phyloP scores from a whole-genome alignment of 2,329 filamentous ascomycete genomes.

The Epichloe gansuensis region DNA sequence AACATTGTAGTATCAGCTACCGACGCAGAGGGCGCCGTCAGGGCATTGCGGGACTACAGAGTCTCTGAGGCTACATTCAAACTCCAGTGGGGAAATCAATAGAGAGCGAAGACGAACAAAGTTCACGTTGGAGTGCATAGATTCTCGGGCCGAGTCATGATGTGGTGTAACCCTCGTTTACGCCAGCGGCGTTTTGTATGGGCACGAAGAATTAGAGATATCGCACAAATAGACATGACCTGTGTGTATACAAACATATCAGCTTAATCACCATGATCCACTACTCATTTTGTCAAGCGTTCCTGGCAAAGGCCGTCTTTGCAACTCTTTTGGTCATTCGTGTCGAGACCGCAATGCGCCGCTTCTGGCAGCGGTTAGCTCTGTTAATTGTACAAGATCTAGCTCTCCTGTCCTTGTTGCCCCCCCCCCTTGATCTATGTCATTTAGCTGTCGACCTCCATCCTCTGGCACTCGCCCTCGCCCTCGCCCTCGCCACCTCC shows the following conservation, averaged over 20 bases:
- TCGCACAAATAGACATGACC: neutral
- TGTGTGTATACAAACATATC: too few relatives aligned
- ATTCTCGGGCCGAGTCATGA: neutral
- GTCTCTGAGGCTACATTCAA: constrained; percentile 64
- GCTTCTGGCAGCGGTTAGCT: constrained; percentile 10
- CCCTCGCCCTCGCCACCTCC: constrained; percentile 27
- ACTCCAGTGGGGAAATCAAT: constrained; percentile 66
- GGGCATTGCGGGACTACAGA: constrained; percentile 59
- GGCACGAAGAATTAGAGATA: neutral
- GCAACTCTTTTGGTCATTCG: neutral
- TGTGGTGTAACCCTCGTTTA: neutral
- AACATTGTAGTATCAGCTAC: constrained; percentile 68
- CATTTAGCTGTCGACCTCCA: constrained; percentile 24
- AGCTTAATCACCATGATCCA: neutral
- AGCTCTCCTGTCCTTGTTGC: constrained; percentile 6
- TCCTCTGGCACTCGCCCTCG: constrained; percentile 12
- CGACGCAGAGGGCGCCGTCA: constrained; percentile 58
- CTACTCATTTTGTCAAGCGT: neutral
- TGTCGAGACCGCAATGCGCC: neutral
- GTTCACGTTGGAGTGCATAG: neutral
- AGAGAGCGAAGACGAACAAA: constrained; percentile 10
- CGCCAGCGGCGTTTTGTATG: neutral
- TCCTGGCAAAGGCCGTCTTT: neutral
- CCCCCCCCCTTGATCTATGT: neutral
- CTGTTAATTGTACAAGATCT: constrained; percentile 25